Conservation (phyloP, 2,329 filamentous ascomycete species). For the Leptographium flavum region DNA sequence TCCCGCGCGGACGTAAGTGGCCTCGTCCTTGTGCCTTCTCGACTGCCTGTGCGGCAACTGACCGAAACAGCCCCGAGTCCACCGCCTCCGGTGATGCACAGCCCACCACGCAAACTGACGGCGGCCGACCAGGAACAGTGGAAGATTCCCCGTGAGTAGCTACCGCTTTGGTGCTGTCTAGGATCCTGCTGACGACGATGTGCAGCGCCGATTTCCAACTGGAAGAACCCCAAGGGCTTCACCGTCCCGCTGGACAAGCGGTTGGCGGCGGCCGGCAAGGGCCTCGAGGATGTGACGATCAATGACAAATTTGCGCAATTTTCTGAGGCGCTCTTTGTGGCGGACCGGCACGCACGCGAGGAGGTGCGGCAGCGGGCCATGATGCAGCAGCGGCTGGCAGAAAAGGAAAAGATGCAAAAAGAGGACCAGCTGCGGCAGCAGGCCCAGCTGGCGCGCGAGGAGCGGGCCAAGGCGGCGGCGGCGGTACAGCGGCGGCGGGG, state of each 20-base stretch:
- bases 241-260: slow-evolving; percentile 93
- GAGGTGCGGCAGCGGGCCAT: slow-evolving; percentile 83
- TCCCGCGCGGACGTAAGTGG: slow-evolving; percentile 43
- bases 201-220: slow-evolving; percentile 76
- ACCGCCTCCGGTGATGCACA: slow-evolving; percentile 88
- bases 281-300: slow-evolving; percentile 84
- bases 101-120: slow-evolving; percentile 84
- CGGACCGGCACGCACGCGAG: slow-evolving; percentile 86
- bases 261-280: slow-evolving; percentile 81
- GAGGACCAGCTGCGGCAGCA: slow-evolving; percentile 81
- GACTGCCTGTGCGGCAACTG: background rate
- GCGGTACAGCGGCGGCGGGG: slow-evolving; percentile 16
- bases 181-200: slow-evolving; percentile 17
- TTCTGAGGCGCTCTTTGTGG: slow-evolving; percentile 84
- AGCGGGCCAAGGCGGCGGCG: slow-evolving; percentile 40
- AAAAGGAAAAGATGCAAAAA: slow-evolving; percentile 91
- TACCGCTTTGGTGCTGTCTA: background rate
- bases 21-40: background rate
- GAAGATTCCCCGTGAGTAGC: slow-evolving; percentile 50
- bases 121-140: slow-evolving; percentile 95
- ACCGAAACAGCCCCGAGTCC: slow-evolving; percentile 62
- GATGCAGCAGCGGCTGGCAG: slow-evolving; percentile 92
- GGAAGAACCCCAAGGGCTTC: slow-evolving; percentile 99
- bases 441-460: slow-evolving; percentile 83
- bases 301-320: slow-evolving; percentile 98